Conservation (phyloP, 2,329 filamentous ascomycete genomes). For the Chlorencoelia australis region DNA sequence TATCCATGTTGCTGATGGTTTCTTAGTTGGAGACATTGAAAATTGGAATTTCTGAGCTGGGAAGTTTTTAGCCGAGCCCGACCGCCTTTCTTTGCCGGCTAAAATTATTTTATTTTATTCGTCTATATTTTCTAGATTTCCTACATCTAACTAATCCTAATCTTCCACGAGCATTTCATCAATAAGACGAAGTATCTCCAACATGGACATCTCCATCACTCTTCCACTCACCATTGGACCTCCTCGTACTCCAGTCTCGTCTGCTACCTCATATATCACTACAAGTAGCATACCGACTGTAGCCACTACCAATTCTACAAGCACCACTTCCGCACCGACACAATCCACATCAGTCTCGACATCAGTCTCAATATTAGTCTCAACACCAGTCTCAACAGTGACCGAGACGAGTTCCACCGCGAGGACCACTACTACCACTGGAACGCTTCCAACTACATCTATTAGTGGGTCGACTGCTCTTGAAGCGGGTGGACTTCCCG, state of each 20-base stretch:
- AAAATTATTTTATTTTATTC: neutral
- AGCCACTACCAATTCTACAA: neutral
- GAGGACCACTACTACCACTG: slow-evolving; percentile 4
- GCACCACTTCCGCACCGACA: neutral
- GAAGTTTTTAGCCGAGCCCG: no score
- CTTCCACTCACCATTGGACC: slow-evolving; percentile 1
- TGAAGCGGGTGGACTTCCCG: no score
- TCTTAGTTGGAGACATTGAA: no score
- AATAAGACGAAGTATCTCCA: neutral
- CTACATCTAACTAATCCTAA: neutral
- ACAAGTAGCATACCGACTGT: slow-evolving; percentile 3
- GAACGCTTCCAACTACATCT: neutral
- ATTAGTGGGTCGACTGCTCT: no score
- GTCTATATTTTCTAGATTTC: neutral
- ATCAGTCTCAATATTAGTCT: neutral
- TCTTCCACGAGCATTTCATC: neutral
- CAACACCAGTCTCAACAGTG: slow-evolving; percentile 1
- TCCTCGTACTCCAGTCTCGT: slow-evolving; percentile 1
- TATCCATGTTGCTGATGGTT: no score
- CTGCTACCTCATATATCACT: slow-evolving; percentile 4
- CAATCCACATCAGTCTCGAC: neutral
- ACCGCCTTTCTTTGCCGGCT: no score
- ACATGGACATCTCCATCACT: slow-evolving; percentile 2
- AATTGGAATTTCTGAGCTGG: no score
- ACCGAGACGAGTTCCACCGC: slow-evolving; percentile 3